A percentile compares a stretch with the other conserved stretches of the same genome.
Evolutionary conservation across 1,284 basidiomycete genomes (phyloP).

Genomic region (Melampsora larici-populina): DNA sequence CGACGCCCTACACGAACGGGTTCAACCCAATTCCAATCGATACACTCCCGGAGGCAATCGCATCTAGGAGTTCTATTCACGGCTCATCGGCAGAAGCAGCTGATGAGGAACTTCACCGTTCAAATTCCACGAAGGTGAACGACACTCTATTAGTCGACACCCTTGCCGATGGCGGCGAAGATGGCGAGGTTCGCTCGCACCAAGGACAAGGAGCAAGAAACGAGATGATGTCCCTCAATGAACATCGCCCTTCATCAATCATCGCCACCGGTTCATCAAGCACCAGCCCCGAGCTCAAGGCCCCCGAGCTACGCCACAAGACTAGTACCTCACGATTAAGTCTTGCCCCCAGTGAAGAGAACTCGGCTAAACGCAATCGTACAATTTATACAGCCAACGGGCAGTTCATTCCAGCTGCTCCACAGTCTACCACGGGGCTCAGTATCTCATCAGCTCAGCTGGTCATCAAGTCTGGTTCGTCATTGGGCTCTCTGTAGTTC

Average conservation of each 20-base stretch:
- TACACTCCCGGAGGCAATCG: neutral
- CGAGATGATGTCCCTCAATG: neutral
- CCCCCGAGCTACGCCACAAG: neutral
- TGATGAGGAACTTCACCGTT: constrained; percentile 15
- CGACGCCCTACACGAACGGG: constrained; percentile 32
- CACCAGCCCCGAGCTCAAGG: neutral
- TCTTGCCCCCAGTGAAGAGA: neutral
- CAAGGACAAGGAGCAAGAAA: constrained; percentile 5
- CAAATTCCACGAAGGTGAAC: neutral
- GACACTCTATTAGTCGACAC: neutral
- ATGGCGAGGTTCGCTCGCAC: neutral
- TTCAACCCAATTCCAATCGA: constrained; percentile 42
- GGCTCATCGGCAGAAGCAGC: constrained; percentile 11
- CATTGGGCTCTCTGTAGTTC: no score
- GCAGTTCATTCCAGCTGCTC: constrained; percentile 40
- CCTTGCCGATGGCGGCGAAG: neutral
- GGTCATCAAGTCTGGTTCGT: neutral
- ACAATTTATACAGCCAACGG: constrained; percentile 38
- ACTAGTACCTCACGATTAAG: constrained; percentile 10
- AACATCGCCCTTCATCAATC: neutral
- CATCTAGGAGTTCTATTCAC: neutral
- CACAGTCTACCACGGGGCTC: constrained; percentile 36
- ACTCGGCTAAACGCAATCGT: constrained; percentile 18
- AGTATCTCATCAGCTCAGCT: constrained; percentile 19
- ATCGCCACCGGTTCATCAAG: neutral